Conservation (phyloP, 306 rosid genomes). For the Comarum palustre region DNA sequence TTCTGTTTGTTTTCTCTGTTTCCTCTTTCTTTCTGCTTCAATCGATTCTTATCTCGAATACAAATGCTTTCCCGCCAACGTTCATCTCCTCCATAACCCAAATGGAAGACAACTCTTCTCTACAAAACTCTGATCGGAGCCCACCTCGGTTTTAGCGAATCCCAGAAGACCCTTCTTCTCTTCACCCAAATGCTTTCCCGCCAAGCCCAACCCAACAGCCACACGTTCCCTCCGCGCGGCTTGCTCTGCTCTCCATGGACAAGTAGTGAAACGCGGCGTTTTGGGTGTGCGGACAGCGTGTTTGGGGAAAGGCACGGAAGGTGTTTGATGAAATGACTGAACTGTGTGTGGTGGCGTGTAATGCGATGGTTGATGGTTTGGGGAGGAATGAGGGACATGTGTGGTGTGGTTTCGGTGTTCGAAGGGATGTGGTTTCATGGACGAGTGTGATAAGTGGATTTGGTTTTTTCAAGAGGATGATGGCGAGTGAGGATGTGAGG, state of each 20-base stretch:
- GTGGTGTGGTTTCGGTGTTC: constrained; percentile 50
- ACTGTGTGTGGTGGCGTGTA: constrained; percentile 49
- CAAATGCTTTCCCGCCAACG: no score
- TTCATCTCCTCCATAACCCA: constrained; percentile 33
- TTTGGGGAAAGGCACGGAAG: constrained; percentile 42
- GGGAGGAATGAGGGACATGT: constrained; percentile 57
- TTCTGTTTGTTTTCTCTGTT: no score
- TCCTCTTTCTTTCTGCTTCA: no score
- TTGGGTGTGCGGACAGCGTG: constrained; percentile 46
- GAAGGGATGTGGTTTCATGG: constrained; percentile 70
- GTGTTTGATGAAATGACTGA: constrained; percentile 68
- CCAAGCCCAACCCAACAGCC: constrained; percentile 51
- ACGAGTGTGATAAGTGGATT: constrained; percentile 64
- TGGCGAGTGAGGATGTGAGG: constrained; percentile 36
- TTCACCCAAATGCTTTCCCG: constrained; percentile 68
- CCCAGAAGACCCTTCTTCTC: constrained; percentile 41
- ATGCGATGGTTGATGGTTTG: constrained; percentile 65
- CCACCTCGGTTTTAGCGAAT: constrained; percentile 36
- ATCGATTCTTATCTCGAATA: no score
- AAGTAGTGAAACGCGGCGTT: constrained; percentile 52
- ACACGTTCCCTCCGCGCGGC: constrained; percentile 65
- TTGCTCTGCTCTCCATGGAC: constrained; percentile 39
- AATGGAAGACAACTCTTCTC: constrained; percentile 62
- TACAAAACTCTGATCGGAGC: constrained; percentile 64
- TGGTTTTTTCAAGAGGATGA: constrained; percentile 52